phyloP scores from a whole-genome alignment of 2,329 filamentous ascomycete species.

The Bipolaris cookei region DNA sequence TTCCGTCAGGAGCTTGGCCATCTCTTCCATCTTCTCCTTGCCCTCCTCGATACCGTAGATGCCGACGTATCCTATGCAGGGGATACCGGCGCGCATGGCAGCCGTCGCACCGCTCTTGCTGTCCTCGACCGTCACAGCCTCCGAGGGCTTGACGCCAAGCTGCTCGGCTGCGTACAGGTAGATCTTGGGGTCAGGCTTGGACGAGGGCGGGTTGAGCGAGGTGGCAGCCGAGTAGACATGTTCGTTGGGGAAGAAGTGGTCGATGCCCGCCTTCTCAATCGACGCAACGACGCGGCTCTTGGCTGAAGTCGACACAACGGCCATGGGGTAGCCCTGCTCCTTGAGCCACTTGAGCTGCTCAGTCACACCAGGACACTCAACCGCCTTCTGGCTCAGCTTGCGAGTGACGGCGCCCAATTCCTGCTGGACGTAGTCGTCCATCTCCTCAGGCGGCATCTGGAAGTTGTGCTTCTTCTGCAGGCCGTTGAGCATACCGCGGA shows the following conservation, averaged over 20 bases:
- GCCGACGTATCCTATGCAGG: conserved; percentile 83
- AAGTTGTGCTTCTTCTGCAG: conserved; percentile 80
- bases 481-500: conserved; percentile 84
- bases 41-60: conserved; percentile 57
- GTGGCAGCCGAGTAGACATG: conserved; percentile 83
- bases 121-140: conserved; percentile 86
- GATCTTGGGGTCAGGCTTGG: conserved; percentile 89
- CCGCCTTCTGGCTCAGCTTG: conserved; percentile 72
- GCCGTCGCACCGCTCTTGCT: conserved; percentile 83
- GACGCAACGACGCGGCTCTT: conserved; percentile 78
- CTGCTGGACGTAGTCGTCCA: conserved; percentile 73
- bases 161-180: conserved; percentile 79
- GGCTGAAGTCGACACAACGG: conserved; percentile 82
- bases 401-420: conserved; percentile 86
- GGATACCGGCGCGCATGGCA: conserved; percentile 77
- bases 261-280: conserved; percentile 78
- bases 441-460: conserved; percentile 68
- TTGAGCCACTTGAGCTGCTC: conserved; percentile 71
- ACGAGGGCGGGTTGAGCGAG: conserved; percentile 77
- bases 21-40: conserved; percentile 54
- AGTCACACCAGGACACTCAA: conserved; percentile 72
- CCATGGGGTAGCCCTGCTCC: conserved; percentile 70
- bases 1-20: conserved; percentile 58
- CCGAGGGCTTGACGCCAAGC: conserved; percentile 71
- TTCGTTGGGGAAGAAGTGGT: conserved; percentile 77